A percentile compares a stretch with the other conserved stretches of the same genome.
Conservation (phyloP, 371 early-diverging fungal species). For the Paraphysoderma sedebokerense region DNA sequence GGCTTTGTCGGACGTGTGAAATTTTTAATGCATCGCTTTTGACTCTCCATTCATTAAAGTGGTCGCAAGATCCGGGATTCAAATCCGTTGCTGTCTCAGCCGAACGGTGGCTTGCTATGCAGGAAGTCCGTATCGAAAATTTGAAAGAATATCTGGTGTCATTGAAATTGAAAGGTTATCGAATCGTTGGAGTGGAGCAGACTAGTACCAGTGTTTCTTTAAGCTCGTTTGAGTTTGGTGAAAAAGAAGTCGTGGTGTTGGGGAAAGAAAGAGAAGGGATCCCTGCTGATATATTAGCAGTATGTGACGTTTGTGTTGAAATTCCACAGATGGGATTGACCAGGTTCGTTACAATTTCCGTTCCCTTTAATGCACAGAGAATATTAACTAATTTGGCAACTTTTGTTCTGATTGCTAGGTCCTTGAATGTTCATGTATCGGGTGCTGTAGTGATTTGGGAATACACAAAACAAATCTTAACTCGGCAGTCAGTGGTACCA, state of each 20-base stretch:
- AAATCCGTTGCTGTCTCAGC: slow-evolving; percentile 3
- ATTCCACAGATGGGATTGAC: slow-evolving; percentile 3
- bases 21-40: slow-evolving; percentile 3
- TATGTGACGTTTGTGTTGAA: slow-evolving; percentile 5
- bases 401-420: neutral
- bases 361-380: neutral
- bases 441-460: slow-evolving; percentile 6
- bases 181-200: slow-evolving; percentile 6
- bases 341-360: neutral
- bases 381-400: neutral
- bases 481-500: no score
- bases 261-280: slow-evolving; percentile 7
- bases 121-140: slow-evolving; percentile 1
- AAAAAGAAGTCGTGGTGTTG: slow-evolving; percentile 3
- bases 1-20: slow-evolving; percentile 6
- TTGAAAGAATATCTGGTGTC: neutral
- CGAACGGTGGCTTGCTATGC: slow-evolving; percentile 3
- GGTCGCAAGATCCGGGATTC: slow-evolving; percentile 1
- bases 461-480: no score
- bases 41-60: neutral
- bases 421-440: slow-evolving; percentile 7
- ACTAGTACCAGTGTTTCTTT: slow-evolving; percentile 1
- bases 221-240: neutral
- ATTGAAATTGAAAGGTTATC: slow-evolving; percentile 3
- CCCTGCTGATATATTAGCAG: neutral